These are phyloP conservation scores for Leccinum fuscescens DNA, from an alignment of 1,284 basidiomycete genomes.

Conservation along the genomic window DNA sequence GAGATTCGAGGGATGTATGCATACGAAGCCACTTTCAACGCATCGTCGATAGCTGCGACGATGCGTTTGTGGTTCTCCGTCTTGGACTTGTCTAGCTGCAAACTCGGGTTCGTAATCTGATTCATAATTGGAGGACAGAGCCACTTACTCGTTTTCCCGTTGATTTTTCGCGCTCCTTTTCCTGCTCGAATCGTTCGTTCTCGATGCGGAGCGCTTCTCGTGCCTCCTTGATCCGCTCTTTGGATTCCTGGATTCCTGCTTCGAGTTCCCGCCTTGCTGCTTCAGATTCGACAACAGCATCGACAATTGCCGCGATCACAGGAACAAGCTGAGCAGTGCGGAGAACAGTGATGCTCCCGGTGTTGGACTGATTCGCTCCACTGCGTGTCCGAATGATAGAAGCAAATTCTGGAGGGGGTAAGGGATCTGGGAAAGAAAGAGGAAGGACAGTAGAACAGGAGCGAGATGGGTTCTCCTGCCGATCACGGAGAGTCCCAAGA, in stretches of 20 bases:
- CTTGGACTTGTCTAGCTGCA: conserved; percentile 27
- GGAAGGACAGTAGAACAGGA: conserved; percentile 18
- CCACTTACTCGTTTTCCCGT: conserved; percentile 38
- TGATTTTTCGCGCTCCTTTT: conserved; percentile 33
- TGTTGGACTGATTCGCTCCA: conserved; percentile 35
- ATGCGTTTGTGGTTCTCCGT: conserved; percentile 24
- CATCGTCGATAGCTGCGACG: conserved; percentile 24
- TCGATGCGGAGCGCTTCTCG: conserved; percentile 47
- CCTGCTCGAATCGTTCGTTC: conserved; percentile 46
- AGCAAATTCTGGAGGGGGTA: conserved; percentile 43
- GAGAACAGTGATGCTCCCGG: conserved; percentile 43
- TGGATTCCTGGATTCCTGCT: conserved; percentile 49
- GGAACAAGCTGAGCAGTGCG: conserved; percentile 65
- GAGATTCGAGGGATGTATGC: conserved; percentile 43
- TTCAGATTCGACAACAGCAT: conserved; percentile 46
- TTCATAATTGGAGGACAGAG: neutral
- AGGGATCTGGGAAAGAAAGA: conserved; percentile 52
- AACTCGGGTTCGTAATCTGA: conserved; percentile 4
- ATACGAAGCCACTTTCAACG: conserved; percentile 35
- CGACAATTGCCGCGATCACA: conserved; percentile 56
- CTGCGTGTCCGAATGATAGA: conserved; percentile 31
- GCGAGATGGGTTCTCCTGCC: conserved; percentile 23
- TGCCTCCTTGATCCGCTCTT: conserved; percentile 48
- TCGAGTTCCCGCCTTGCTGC: conserved; percentile 59
- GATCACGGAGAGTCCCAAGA: conserved; percentile 48